Base-by-base conservation (phyloP, 768 basidiomycete species). In the Phanerodontia chrysosporium region DNA sequence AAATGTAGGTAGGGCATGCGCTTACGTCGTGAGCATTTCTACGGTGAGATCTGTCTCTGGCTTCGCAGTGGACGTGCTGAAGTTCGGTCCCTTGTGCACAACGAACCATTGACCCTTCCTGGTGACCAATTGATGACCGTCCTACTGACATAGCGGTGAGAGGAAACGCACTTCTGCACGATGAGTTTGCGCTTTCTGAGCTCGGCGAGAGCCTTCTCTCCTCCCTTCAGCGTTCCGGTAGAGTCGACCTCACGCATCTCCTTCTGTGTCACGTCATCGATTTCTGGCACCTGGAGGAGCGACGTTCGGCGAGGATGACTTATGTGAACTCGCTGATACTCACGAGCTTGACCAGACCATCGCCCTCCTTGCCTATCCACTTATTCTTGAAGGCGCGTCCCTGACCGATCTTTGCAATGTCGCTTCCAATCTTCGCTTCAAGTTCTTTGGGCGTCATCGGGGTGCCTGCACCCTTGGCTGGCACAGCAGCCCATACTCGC, bases 21-120 rank as follows among this genome's bases (percentile, higher is more conserved):
- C 90, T 45, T 67, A 98, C 96, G 91, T 92, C 55, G 85, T 80
- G 24, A 99, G 76, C 90, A 98, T 96, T 58, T 99, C 97, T 6
- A 83, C 90, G 0, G 97, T 98, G 57, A 99, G 76, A 76, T 98
- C 97, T 13, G 97, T 98, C 74, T 98, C 95, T 6, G 87, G 90
- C 75, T 97, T 98, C 45, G 88, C 85, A 4, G 89, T 89, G 18
- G 92, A 93, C 1, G 92, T 95, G 70, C 89, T 90, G 79, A 98
- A 99, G 46, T 84, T 80, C 4, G 83, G 61, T 1, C 97, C 97
- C 72, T 95, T 96, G 29, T 78, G 75, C 13, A 96, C 90, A 9
- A 87, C 83, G 79, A 95, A 99, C 88, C 95, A 97, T 71, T 96
- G 90, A 1, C 89, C 87, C 77, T 98, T 99, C 76, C 96, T 98